phyloP scores from a whole-genome alignment of 805 yeast species.

The Candida incommunis region DNA sequence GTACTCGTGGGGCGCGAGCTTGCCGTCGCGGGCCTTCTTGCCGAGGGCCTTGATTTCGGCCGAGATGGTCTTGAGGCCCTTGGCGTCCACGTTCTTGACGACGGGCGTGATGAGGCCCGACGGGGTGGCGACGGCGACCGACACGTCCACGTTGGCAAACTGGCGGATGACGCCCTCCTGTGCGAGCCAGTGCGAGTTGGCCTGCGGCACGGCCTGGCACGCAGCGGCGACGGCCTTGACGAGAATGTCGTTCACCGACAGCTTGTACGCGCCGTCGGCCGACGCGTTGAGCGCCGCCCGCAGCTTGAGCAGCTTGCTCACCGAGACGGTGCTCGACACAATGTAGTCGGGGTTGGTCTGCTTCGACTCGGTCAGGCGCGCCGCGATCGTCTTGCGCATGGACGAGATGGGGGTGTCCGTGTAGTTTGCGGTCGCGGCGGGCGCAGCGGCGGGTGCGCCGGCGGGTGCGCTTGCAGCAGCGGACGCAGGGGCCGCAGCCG shows the following conservation, averaged over 20 bases:
- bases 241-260: conserved; percentile 87
- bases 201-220: conserved; percentile 79
- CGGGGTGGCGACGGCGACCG: conserved; percentile 98
- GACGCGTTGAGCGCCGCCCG: conserved; percentile 79
- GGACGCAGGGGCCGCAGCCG: conserved; percentile 23
- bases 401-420: conserved; percentile 75
- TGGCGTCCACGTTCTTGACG: conserved; percentile 72
- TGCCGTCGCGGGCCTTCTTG: conserved; percentile 88
- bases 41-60: conserved; percentile 81
- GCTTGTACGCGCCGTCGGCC: conserved; percentile 74
- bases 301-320: conserved; percentile 78
- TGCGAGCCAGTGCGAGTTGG: conserved; percentile 88
- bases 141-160: conserved; percentile 82
- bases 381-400: conserved; percentile 91
- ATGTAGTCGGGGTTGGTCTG: conserved; percentile 83
- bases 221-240: conserved; percentile 93
- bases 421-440: conserved; percentile 44
- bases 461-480: conserved; percentile 23
- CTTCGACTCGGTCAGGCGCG: conserved; percentile 76
- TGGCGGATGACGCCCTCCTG: conserved; percentile 82
- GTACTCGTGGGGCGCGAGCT: conserved; percentile 90
- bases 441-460: conserved; percentile 30
- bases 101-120: conserved; percentile 95
- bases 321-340: conserved; percentile 77
- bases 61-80: conserved; percentile 78